These are phyloP conservation scores for Epichloe bromicola DNA, from an alignment of 2,329 filamentous ascomycete genomes.

Conservation along the genomic window DNA sequence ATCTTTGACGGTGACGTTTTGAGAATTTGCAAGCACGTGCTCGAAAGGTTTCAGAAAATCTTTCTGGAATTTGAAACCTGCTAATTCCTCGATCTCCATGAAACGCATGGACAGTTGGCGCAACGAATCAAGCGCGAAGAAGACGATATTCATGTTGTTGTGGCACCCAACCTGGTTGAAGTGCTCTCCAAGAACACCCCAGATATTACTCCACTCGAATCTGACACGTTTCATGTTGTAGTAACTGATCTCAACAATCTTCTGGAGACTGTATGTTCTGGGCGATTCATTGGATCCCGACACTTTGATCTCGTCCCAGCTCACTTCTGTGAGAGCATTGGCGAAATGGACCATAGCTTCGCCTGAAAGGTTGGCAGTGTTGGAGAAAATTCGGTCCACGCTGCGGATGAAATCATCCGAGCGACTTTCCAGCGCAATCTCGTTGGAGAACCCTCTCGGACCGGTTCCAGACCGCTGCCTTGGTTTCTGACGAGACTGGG, in stretches of 20 bases:
- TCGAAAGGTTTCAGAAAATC: conserved; percentile 98
- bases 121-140: conserved; percentile 91
- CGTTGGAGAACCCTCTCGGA: conserved; percentile 54
- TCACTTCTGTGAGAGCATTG: conserved; percentile 81
- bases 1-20: conserved; percentile 85
- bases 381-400: conserved; percentile 93
- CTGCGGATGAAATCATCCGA: conserved; percentile 87
- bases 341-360: conserved; percentile 96
- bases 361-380: conserved; percentile 82
- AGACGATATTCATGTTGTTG: conserved; percentile 91
- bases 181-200: conserved; percentile 93
- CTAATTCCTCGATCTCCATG: conserved; percentile 94
- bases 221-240: conserved; percentile 99
- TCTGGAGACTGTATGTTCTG: conserved; percentile 92
- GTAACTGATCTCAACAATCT: conserved; percentile 96
- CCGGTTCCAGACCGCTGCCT: conserved; percentile 41
- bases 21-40: conserved; percentile 90
- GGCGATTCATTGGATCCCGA: conserved; percentile 93
- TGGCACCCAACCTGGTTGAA: conserved; percentile 98
- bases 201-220: conserved; percentile 97
- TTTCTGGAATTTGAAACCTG: conserved; percentile 99
- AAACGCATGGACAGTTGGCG: conserved; percentile 96
- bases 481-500: conserved; percentile 38
- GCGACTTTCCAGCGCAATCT: conserved; percentile 82
- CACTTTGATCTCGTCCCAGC: conserved; percentile 97